Conservation (phyloP, 352 stramenopile genomes). For the Aphanomyces cochlioides region DNA sequence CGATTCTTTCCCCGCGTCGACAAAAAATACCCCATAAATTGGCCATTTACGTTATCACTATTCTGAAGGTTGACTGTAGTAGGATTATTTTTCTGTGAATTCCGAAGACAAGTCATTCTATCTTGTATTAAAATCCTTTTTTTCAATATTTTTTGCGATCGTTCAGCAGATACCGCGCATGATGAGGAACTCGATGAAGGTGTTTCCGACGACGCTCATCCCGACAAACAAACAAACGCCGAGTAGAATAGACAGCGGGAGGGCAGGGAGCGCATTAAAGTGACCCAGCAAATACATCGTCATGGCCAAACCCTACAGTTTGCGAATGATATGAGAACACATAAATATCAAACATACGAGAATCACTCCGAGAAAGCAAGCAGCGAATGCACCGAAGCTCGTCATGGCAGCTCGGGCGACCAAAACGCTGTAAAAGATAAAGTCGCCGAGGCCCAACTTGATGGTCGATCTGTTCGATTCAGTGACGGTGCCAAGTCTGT, state of each 20-base stretch:
- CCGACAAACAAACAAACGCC: constrained; percentile 48
- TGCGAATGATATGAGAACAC: background rate
- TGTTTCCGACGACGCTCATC: constrained; percentile 14
- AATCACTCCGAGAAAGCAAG: constrained; percentile 90
- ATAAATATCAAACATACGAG: constrained; percentile 50
- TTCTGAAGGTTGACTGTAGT: too few relatives aligned
- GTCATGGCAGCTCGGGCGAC: constrained; percentile 91
- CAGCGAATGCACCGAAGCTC: constrained; percentile 88
- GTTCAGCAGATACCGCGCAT: constrained; percentile 24
- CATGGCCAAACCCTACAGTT: constrained; percentile 62
- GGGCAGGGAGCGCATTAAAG: constrained; percentile 90
- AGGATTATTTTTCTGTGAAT: too few relatives aligned
- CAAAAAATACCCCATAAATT: too few relatives aligned
- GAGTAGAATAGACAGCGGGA: constrained; percentile 95
- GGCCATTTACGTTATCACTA: too few relatives aligned
- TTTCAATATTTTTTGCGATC: background rate
- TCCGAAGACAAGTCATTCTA: too few relatives aligned
- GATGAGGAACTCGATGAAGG: constrained; percentile 15
- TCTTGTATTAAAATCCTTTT: background rate
- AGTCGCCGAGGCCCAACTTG: constrained; percentile 92
- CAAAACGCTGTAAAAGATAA: constrained; percentile 98
- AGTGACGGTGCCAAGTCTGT: background rate
- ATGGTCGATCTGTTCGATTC: constrained; percentile 39
- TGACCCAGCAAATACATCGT: constrained; percentile 93
- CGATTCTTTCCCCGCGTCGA: too few relatives aligned